Percentiles rank a stretch among this genome's conserved stretches.
phyloP scores from a whole-genome alignment of 768 basidiomycete species.

The Multifurca ochricompacta region DNA sequence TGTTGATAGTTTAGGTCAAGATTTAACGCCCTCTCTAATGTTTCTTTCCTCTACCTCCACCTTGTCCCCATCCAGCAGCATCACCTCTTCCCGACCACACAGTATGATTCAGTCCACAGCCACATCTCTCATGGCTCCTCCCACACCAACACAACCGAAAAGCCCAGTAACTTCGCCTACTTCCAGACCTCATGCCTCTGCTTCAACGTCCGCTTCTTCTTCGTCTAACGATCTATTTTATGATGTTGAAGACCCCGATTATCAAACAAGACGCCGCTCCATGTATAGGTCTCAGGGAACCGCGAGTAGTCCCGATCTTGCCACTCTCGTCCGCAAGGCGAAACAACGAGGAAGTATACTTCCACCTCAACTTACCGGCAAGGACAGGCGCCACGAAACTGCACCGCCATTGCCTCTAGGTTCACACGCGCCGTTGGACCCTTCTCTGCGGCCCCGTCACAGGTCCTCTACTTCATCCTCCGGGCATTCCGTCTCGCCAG shows the following conservation, averaged over 20 bases:
- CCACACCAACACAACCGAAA: constrained; percentile 49
- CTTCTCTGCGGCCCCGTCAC: constrained; percentile 28
- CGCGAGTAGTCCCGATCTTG: constrained; percentile 86
- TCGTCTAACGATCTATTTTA: constrained; percentile 53
- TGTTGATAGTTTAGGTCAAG: constrained; percentile 57
- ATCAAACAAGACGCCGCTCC: constrained; percentile 69
- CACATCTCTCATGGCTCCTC: constrained; percentile 57
- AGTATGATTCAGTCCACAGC: constrained; percentile 36
- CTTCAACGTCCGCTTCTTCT: constrained; percentile 40
- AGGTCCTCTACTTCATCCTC: constrained; percentile 37
- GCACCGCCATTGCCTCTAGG: constrained; percentile 38
- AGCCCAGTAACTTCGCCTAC: constrained; percentile 27
- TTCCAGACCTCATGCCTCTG: constrained; percentile 24
- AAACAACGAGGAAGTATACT: constrained; percentile 55
- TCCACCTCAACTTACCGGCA: constrained; percentile 29
- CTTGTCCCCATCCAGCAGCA: constrained; percentile 29
- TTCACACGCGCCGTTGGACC: constrained; percentile 4
- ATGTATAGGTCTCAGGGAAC: constrained; percentile 86
- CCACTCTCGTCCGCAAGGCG: constrained; percentile 77
- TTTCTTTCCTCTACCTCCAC: constrained; percentile 23
- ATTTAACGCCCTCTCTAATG: constrained; percentile 32
- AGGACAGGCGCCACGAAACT: constrained; percentile 32
- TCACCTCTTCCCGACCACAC: constrained; percentile 27
- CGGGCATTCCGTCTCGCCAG: constrained; percentile 25
- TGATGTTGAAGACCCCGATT: constrained; percentile 60